These are phyloP conservation scores for Trichoderma sp. DNA, from an alignment of 2,329 filamentous ascomycete genomes.

Conservation along the genomic window DNA sequence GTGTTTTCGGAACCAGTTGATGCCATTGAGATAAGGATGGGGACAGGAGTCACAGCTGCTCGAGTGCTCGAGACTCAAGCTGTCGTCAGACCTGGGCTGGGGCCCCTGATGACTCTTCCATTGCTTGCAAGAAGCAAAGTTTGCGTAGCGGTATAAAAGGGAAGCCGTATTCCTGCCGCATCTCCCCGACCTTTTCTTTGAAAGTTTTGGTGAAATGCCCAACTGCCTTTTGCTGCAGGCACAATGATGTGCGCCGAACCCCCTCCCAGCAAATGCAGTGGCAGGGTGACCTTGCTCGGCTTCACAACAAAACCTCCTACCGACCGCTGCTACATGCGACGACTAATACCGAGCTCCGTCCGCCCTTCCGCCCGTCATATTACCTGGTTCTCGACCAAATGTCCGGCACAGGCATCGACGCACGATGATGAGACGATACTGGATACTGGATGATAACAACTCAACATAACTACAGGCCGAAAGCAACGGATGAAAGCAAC, in stretches of 20 bases:
- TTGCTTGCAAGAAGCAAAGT: slow-evolving; percentile 10
- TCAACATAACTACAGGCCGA: not conserved
- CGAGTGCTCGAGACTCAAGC: slow-evolving; percentile 22
- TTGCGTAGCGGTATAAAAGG: slow-evolving; percentile 23
- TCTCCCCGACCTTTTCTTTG: not conserved
- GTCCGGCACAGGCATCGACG: not conserved
- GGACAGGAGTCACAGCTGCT: slow-evolving; percentile 17
- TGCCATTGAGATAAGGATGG: slow-evolving; percentile 20
- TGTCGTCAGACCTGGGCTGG: slow-evolving; percentile 21
- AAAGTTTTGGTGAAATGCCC: slow-evolving; percentile 6
- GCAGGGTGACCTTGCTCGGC: slow-evolving; percentile 19
- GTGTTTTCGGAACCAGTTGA: not conserved
- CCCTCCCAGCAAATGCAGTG: not conserved
- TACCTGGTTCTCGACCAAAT: not conserved
- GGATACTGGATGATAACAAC: not conserved
- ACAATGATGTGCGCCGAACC: not conserved
- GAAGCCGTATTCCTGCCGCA: slow-evolving; percentile 13
- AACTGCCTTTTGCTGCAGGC: not conserved
- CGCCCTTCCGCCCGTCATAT: not conserved
- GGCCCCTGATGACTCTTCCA: slow-evolving; percentile 22
- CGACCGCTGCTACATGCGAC: not conserved
- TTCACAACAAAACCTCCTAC: not conserved
- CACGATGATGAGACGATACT: not conserved
- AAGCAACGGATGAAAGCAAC: not conserved
- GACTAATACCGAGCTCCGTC: slow-evolving; percentile 10